Base-by-base conservation (phyloP, 2,329 filamentous ascomycete genomes). In the Sordariomycetes sp. region DNA sequence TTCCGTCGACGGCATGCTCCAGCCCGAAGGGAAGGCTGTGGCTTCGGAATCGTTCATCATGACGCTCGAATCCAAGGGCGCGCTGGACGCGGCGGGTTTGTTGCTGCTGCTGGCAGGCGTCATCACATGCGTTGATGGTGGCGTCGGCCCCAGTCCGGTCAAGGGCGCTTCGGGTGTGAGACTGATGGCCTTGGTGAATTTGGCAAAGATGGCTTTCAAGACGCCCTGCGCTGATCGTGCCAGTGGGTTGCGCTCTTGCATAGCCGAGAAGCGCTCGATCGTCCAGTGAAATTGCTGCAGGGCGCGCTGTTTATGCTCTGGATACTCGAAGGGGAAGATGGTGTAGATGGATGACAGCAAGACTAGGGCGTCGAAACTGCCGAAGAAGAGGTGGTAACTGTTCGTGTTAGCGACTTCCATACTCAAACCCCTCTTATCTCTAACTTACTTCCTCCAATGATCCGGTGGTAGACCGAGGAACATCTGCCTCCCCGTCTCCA, bases 291-390 rank as follows among this genome's bases (percentile, higher is more conserved):
- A 76, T 43, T 78, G 72, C 44, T 72, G 69, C 8, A 70, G 49
- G 1, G 68, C 64, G 27, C 17, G 25, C 12, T 34, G 25, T 26
- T 31, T 21, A 8, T 69, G 51, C 18, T 70, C 67, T 3, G 54
- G 47, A 36, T 75, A 67, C 43, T 78, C 72, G 16, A 57, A 59
- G 2, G 75, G 74, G 40, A 76, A 76, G 8, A 79, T 48, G 21
- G 79, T 77, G 46, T 72, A 77, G 21, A 79, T 69, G 14, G 72
- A 68, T 0, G 75, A 69, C 34, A 78, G 61, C 36, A 79, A 59
- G 12, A 79, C 71, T 15, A 78, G 68, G 11, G 75, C 75, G 44
- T 80, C 75, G 39, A 80, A 79, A 6, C 72, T 78, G 34, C 72
- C 72, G 34, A 76, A 77, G 48, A 79, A 78, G 4, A 79, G 58